Evolutionary conservation across 2,329 filamentous ascomycete species (phyloP), one percentile per base, ranked within the genome.

Genomic region (Fusarium kyushuense): DNA sequence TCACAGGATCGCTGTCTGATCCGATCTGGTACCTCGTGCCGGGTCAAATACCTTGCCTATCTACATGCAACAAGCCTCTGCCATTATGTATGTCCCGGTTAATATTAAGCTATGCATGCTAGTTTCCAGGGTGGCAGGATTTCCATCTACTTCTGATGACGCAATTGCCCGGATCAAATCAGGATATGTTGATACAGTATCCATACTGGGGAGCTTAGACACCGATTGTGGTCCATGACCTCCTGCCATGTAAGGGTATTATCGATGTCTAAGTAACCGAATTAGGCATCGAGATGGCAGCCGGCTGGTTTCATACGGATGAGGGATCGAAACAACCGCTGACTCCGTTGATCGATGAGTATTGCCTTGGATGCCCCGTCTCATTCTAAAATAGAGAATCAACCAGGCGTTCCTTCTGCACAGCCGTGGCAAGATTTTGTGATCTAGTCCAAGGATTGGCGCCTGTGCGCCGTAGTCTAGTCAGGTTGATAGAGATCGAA

Each of bases 381-480:
- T 62, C 42, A 30, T 52, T 40, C 52, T 12, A 27, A 30, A 23
- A 29, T 36, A 33, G 53, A 38, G 29, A 51, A 38, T 16, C 25
- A 27, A 25, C 54, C 41, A 42, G 60, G 32, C 54, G 42, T 16
- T 51, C 43, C 27, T 38, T 12, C 58, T 56, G 53, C 40, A 55
- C 57, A 29, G 35, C 41, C 52, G 61, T 51, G 23, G 36, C 41
- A 33, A 32, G 27, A 59, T 65, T 69, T 69, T 55, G 51, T 45
- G 52, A 42, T 51, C n/a, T n/a, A 21, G 35, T 38, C 48, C 40
- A 25, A 35, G 25, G 32, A 36, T 40, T 33, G 38, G 35, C 29
- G 21, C 29, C 29, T 33, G 17, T 29, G 7, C 19, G 7, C 19
- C 25, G 32, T 57, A 40, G 48, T 42, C 46, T 57, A 40, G 48